Base-by-base conservation (phyloP, 495 filamentous ascomycete genomes). In the Lichina pygmaea region DNA sequence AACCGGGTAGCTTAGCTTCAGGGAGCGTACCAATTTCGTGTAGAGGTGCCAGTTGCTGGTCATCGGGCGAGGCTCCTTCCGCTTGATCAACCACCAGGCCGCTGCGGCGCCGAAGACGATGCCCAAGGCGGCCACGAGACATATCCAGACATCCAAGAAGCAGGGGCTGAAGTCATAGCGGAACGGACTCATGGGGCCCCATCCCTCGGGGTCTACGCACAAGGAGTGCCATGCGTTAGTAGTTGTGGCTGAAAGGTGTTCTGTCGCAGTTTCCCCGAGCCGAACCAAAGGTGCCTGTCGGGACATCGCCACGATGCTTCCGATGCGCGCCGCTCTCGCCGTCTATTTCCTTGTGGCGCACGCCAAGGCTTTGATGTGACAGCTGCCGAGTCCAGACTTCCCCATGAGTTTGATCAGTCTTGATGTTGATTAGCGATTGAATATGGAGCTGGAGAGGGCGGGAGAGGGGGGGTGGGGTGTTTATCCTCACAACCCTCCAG, bases 101-200 rank as follows among this genome's bases (percentile, higher is more conserved):
- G 91, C 84, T 8, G 72, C 66, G 30, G 73, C 67, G 39, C 91
- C 91, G 46, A 73, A 63, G 12, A 92, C 34, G 30, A 93, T 65
- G 9, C 89, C 81, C 59, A 71, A 84, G 6, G 69, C 64, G 8
- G 82, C 85, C 15, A 93, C 77, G 6, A 66, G 55, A 32, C 76
- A 72, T 46, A 95, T 70, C 64, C 77, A 80, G 8, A 86, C 68
- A 57, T 95, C 91, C 43, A 93, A 68, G 57, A 94, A 95, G 61
- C 91, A 99, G 47, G 91, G 85, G 36, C 91, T 94, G 59, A 99
- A 80, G 58, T 95, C 86, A 58, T 79, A 92, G 50, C 85, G 64
- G 46, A 70, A 66, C 15, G 72, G 71, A 58, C 82, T 89, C 52
- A 99, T 47, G 13, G 91, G 91, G 9, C 91, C 91, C 89, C 89